These are phyloP conservation scores for Acacia concinna DNA, from an alignment of 331 rosid species.

Conservation along the genomic window DNA sequence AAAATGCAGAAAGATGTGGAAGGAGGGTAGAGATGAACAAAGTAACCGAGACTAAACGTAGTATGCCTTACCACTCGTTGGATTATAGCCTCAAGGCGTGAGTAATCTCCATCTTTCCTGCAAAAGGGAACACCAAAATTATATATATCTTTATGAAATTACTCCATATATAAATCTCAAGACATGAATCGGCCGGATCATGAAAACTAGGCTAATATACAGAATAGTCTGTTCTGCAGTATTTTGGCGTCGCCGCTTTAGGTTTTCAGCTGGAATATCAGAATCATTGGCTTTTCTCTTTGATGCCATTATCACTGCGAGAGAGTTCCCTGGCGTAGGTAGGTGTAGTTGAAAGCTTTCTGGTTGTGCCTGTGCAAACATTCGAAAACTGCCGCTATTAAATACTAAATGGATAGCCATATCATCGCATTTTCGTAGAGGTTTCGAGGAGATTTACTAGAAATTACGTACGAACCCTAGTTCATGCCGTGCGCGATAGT, in stretches of 20 bases:
- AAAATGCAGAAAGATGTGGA: background rate
- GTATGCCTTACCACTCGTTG: background rate
- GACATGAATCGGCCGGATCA: background rate
- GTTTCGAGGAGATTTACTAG: background rate
- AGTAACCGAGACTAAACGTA: background rate
- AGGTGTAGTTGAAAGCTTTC: background rate
- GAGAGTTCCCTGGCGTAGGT: background rate
- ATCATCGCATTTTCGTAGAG: background rate
- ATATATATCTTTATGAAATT: background rate
- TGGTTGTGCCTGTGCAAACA: background rate
- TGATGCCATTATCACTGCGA: background rate
- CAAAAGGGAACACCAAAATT: background rate
- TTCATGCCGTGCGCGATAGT: background rate
- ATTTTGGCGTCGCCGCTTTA: background rate
- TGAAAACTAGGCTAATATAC: background rate
- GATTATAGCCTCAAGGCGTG: background rate
- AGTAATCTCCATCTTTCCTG: background rate
- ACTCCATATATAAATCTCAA: background rate
- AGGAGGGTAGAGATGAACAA: background rate
- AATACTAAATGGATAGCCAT: too few relatives aligned
- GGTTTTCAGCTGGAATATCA: background rate
- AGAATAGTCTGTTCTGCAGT: background rate
- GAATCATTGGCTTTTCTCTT: background rate
- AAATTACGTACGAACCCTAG: background rate
- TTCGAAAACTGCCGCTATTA: background rate